phyloP scores from a whole-genome alignment of 345 rosid species.

The Kandelia obovata region DNA sequence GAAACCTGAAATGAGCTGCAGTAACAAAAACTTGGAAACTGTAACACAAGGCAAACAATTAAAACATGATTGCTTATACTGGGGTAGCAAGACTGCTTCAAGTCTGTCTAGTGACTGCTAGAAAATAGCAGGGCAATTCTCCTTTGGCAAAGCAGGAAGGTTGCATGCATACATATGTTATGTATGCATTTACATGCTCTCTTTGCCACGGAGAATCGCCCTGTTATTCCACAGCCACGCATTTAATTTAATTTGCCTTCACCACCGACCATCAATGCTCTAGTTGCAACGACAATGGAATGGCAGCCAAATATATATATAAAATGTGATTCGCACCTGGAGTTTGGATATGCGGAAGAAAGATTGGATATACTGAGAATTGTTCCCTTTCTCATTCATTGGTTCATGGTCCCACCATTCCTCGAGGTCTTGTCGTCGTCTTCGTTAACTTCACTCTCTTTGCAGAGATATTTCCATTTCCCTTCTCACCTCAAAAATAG shows the following conservation, averaged over 20 bases:
- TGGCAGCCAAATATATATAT: neutral
- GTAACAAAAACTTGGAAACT: no score
- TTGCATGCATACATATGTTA: neutral
- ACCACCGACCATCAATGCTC: neutral
- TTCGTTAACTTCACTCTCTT: neutral
- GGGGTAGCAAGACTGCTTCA: no score
- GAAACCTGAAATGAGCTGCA: no score
- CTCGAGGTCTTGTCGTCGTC: constrained; percentile 2
- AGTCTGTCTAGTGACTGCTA: constrained; percentile 5
- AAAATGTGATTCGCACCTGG: constrained; percentile 31
- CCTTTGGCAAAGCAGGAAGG: constrained; percentile 48
- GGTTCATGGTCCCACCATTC: constrained; percentile 29
- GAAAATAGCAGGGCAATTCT: constrained; percentile 58
- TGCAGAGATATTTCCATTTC: neutral
- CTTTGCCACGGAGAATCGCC: constrained; percentile 42
- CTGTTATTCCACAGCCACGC: constrained; percentile 39
- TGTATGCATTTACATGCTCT: neutral
- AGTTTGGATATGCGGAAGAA: constrained; percentile 28
- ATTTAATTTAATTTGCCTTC: neutral
- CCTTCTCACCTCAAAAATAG: neutral
- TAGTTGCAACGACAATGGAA: neutral
- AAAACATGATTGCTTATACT: no score
- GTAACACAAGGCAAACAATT: no score
- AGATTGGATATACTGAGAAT: constrained; percentile 18
- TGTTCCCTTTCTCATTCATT: constrained; percentile 25